Evolutionary conservation across 2,329 filamentous ascomycete species (phyloP), one percentile per base, ranked within the genome.

Genomic region (Aspergillus pseudoterreus): DNA sequence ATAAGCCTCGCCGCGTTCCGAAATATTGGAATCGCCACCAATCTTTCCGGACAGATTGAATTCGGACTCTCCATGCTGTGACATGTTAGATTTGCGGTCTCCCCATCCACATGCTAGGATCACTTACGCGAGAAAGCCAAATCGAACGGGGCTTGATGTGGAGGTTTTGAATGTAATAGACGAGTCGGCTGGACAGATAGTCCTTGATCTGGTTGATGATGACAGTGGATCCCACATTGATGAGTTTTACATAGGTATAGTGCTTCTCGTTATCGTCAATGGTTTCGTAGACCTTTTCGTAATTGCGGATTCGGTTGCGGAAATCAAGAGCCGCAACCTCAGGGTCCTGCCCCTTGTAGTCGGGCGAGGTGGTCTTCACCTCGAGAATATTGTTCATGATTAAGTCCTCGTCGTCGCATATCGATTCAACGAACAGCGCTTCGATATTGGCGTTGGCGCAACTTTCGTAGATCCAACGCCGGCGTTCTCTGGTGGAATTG

Each of bases 341-440:
- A 1, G 94, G 94, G 67, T 99, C 94, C 71, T 96, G 91, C 50
- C 92, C 94, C 52, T 85, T 78, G 70, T 99, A 99, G 73, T 99
- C 94, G 1, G 94, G 94, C 51, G 90, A 95, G 22, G 90, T 95
- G 2, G 91, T 92, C 80, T 99, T 99, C 65, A 99, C 94, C 68
- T 96, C 92, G 59, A 92, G 84, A 60, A 99, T 96, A 71, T 99
- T 99, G 78, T 86, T 89, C 91, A 96, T 96, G 75, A 99, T 96
- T 59, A 97, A 78, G 42, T 92, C 87, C 70, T 97, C 92, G 61
- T 96, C 87, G 67, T 99, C 92, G 70, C 94, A 99, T 69, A 94
- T 95, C 62, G 90, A 95, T 77, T 99, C 94, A 44, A 99, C 94
- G 62, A 95, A 99, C 44, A 99, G 77, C 9, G 95, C 92, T 68